Evolutionary conservation across 1,139 yeast species (phyloP), one percentile per base, ranked within the genome.

Genomic region (Magnusiomyces magnusii): DNA sequence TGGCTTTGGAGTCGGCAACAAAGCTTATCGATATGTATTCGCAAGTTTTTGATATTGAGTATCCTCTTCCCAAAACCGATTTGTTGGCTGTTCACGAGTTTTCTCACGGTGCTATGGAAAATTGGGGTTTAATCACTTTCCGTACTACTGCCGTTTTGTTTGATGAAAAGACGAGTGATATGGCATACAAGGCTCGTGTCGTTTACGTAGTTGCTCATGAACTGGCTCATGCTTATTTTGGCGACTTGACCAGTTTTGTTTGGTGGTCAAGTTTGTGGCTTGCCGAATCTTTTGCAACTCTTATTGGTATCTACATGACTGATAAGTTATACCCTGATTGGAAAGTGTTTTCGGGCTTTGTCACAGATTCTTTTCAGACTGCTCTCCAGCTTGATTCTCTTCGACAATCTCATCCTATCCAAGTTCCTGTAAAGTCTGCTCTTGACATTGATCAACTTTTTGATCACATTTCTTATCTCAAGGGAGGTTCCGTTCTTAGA

Each of bases 181-280:
- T 80, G 62, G 75, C 81, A 47, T 80, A 82, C 64, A 82, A 79
- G 70, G 84, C 83, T 69, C 80, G 86, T 67, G 91, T 86, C 34
- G 84, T 88, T n/a, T 87, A 86, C 66, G 92, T 86, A 50, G 86
- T 86, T 58, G 85, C 85, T 68, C 93, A 86, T 74, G 93, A 86
- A 72, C 76, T 86, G 74, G 93, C 92, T 34, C 93, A 86, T 70
- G 92, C 86, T 74, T 86, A 92, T 92, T 86, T 86, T 68, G 93
- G 93, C 62, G 84, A 86, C 74, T 78, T 86, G 71, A 92, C 86
- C 61, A 86, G 93, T 58, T 86, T 86, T 93, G 84, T 85, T 63
- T 86, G 89, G 87, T 86, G 93, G 93, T 89, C 85, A 71, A 91
- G 85, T 66, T 79, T 86, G 67, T 86, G 93, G 93, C 78, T 86